Conservation (phyloP, 2,329 filamentous ascomycete species). For the Diaporthe sp. region DNA sequence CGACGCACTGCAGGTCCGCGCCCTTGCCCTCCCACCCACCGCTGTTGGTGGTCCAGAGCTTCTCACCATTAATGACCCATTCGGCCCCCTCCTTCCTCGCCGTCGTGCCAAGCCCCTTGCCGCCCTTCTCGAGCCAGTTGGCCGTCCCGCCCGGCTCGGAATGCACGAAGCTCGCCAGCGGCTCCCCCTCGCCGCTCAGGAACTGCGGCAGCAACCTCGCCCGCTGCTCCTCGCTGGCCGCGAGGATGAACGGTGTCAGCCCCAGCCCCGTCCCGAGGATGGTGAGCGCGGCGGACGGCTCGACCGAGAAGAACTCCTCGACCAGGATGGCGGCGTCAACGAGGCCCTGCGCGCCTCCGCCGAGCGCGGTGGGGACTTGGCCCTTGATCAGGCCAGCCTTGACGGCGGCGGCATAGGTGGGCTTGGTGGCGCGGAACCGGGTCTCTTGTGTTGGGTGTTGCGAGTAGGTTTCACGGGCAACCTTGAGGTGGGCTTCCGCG, state of each 20-base stretch:
- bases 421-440: slow-evolving; percentile 32
- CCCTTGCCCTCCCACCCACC: slow-evolving; percentile 37
- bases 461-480: neutral
- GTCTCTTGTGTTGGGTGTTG: slow-evolving; percentile 17
- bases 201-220: slow-evolving; percentile 10
- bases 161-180: slow-evolving; percentile 33
- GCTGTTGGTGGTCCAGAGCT: slow-evolving; percentile 40
- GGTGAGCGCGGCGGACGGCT: slow-evolving; percentile 35
- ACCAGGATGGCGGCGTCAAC: slow-evolving; percentile 36
- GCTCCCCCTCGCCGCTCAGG: slow-evolving; percentile 22
- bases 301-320: slow-evolving; percentile 38
- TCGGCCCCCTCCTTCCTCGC: slow-evolving; percentile 31
- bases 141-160: slow-evolving; percentile 39
- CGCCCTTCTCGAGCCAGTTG: slow-evolving; percentile 40
- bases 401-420: slow-evolving; percentile 26
- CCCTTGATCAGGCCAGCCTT: slow-evolving; percentile 32
- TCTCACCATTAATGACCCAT: slow-evolving; percentile 38
- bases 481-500: slow-evolving; percentile 23
- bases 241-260: slow-evolving; percentile 31
- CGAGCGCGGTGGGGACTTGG: slow-evolving; percentile 33
- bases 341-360: slow-evolving; percentile 22
- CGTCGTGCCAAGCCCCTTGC: slow-evolving; percentile 33
- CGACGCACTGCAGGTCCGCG: slow-evolving; percentile 38
- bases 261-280: slow-evolving; percentile 38
- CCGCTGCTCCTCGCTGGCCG: slow-evolving; percentile 7